phyloP scores from a whole-genome alignment of 371 early-diverging fungal genomes.

The Mortierella sp. region DNA sequence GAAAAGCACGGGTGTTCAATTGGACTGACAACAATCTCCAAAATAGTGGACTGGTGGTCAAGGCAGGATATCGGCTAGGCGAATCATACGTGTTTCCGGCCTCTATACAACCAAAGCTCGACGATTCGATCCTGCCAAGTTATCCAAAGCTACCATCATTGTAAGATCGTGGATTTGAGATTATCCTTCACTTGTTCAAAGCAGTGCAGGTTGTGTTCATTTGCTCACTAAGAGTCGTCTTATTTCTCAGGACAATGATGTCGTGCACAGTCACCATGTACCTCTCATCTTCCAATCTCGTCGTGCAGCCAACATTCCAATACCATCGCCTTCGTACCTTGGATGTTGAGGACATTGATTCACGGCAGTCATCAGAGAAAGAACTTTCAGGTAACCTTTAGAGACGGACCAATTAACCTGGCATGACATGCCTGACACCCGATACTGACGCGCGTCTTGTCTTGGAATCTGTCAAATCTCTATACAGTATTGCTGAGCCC shows the following conservation, averaged over 20 bases:
- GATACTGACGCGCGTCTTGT: too few species aligned
- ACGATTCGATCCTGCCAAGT: slow-evolving; percentile 34
- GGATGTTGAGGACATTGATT: slow-evolving; percentile 21
- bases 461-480: too few species aligned
- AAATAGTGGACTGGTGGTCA: slow-evolving; percentile 37
- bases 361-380: slow-evolving; percentile 10
- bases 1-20: neutral
- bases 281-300: slow-evolving; percentile 36
- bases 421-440: too few species aligned
- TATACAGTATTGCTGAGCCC: slow-evolving; percentile 40
- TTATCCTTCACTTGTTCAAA: too few species aligned
- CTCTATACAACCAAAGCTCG: slow-evolving; percentile 33
- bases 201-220: too few species aligned
- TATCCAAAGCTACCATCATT: slow-evolving; percentile 40
- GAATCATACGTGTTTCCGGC: slow-evolving; percentile 43
- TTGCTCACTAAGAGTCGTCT: too few species aligned
- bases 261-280: slow-evolving; percentile 45
- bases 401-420: too few species aligned
- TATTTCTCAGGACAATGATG: slow-evolving; percentile 35
- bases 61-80: slow-evolving; percentile 48
- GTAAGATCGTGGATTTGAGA: slow-evolving; percentile 9
- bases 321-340: slow-evolving; percentile 40
- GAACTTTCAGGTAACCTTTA: slow-evolving; percentile 28
- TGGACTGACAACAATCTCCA: neutral
- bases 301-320: slow-evolving; percentile 48